Evolutionary conservation across 371 early-diverging fungal genomes (phyloP).

Genomic region (Circinella minor): DNA sequence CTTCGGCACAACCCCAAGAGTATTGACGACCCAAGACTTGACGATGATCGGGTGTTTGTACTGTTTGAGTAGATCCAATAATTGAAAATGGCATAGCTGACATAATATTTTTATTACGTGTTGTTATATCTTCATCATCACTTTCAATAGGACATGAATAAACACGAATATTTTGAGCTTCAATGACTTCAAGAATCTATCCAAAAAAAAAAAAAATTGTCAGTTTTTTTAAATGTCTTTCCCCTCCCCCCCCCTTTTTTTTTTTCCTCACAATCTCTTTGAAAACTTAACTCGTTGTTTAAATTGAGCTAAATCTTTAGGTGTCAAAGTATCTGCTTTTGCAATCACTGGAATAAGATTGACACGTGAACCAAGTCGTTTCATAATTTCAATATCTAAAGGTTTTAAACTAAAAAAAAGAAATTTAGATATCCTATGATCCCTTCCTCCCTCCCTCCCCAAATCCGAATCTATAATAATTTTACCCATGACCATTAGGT

Average conservation of each 20-base stretch:
- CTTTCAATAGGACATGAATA: conserved; percentile 79
- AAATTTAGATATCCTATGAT: too few species aligned
- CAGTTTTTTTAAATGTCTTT: too few species aligned
- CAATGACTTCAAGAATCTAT: conserved; percentile 77
- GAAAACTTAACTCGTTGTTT: conserved; percentile 70
- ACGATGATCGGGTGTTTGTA: conserved; percentile 70
- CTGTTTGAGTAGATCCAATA: conserved; percentile 86
- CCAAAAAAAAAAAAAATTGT: background rate
- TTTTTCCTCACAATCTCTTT: background rate
- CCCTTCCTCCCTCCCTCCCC: too few species aligned
- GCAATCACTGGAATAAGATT: conserved; percentile 89
- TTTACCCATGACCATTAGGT: conserved; percentile 87
- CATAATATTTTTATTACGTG: conserved; percentile 80
- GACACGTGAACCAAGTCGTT: conserved; percentile 76
- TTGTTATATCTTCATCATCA: conserved; percentile 79
- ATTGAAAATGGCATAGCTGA: conserved; percentile 93
- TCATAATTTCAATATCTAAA: conserved; percentile 91
- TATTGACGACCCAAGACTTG: conserved; percentile 86
- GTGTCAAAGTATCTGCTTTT: conserved; percentile 72
- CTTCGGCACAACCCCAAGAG: conserved; percentile 92
- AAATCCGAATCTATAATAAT: background rate
- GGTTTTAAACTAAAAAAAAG: conserved; percentile 70
- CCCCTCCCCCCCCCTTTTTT: too few species aligned
- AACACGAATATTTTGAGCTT: conserved; percentile 73
- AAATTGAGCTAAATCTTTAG: conserved; percentile 76